Percentiles rank a stretch among this genome's conserved stretches.
Conservation (phyloP, 2,329 filamentous ascomycete genomes). For the Botrytis aclada region DNA sequence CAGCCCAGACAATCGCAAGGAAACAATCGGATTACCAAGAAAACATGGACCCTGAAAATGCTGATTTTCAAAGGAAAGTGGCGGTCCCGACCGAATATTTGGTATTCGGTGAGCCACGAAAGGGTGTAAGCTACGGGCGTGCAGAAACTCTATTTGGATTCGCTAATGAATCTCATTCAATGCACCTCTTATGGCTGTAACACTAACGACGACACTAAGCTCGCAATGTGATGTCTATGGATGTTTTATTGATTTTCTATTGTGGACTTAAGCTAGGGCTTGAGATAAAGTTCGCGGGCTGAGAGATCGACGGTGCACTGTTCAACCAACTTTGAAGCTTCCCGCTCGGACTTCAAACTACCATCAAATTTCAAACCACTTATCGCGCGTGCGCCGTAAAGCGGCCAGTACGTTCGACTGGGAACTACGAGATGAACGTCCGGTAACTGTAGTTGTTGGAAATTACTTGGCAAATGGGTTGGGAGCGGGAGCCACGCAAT, state of each 20-base stretch:
- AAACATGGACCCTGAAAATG: background rate
- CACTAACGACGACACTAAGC: background rate
- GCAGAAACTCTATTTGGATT: conserved; percentile 3
- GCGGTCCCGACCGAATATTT: background rate
- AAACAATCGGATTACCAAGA: background rate
- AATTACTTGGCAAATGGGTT: background rate
- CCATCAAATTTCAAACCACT: background rate
- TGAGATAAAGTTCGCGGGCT: background rate
- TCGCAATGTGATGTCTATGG: background rate
- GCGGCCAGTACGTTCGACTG: background rate
- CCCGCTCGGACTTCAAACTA: background rate
- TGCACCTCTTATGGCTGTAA: background rate
- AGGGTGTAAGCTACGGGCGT: background rate
- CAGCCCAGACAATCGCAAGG: background rate
- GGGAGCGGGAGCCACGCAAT: background rate
- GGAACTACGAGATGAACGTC: background rate
- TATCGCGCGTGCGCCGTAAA: background rate
- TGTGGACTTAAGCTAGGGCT: background rate
- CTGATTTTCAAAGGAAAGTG: background rate
- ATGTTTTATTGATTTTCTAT: background rate
- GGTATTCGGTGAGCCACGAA: background rate
- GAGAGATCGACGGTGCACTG: conserved; percentile 5
- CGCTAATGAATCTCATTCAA: background rate
- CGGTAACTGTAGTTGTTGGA: background rate
- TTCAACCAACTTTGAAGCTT: background rate